Evolutionary conservation across 2,329 filamentous ascomycete species (phyloP), one percentile per base, ranked within the genome.

Genomic region (Escovopsis weberi): DNA sequence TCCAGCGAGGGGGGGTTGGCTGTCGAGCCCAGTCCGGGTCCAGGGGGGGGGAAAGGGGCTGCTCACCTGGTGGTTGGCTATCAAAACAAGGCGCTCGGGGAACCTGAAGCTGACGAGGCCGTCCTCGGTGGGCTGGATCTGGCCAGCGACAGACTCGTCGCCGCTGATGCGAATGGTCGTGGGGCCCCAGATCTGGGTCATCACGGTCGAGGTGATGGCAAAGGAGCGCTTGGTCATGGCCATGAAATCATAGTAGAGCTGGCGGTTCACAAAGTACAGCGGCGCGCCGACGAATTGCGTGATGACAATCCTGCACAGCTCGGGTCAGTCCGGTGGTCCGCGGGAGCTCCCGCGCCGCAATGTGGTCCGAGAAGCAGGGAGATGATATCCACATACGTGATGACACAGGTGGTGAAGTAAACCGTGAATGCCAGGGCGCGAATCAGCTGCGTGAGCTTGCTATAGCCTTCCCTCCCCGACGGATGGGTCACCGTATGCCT

Each of bases 101-200:
- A 94, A 94, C 49, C 76, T 69, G 58, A 85, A 87, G 53, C 86
- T 70, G 33, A 93, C 71, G 42, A 78, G 74, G 12, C 86, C 86
- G 55, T 87, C 82, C 3, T 69, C 60, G 6, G 77, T 81, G 48
- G 80, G 70, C 47, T 68, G 70, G 42, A 94, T 74, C 62, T 94
- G 82, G 12, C 78, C 82, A 7, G 78, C 72, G 49, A 94, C 83
- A 26, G 81, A 85, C 41, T 74, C 77, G 61, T 94, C 85, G 36
- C 86, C 86, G 57, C 85, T 91, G 53, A 94, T 82, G 43, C 84
- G 73, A 43, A 94, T 80, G 4, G 78, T 73, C 0, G 85, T 91
- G 4, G 85, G 84, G n/a, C 82, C 81, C 81, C 85, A 94, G 69
- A 84, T 84, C 54, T 89, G 78, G 12, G 85, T 93, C 67, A 89